Conservation (phyloP, 495 filamentous ascomycete species). For the Tuber borchii region DNA sequence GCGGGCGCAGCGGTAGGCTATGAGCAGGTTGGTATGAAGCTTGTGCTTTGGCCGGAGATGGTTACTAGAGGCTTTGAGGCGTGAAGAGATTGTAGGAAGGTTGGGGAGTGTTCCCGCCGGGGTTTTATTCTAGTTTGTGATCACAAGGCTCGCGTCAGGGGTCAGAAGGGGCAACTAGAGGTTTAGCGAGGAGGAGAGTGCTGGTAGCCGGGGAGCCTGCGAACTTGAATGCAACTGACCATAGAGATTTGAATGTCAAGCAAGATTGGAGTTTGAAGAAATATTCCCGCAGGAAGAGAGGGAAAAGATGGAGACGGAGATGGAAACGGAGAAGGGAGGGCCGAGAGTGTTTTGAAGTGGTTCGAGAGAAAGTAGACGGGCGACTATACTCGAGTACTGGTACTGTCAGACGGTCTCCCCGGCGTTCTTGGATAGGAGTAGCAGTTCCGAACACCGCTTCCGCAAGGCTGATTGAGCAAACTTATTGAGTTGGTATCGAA, state of each 20-base stretch:
- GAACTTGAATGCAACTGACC: neutral
- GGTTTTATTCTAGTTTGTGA: slow-evolving; percentile 13
- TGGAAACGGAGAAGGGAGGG: too few species aligned
- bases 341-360: too few species aligned
- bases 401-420: too few species aligned
- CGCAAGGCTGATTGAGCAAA: too few species aligned
- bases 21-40: slow-evolving; percentile 23
- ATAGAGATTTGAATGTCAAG: neutral
- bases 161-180: slow-evolving; percentile 26
- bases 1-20: slow-evolving; percentile 6
- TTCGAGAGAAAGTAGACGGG: too few species aligned
- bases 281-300: neutral
- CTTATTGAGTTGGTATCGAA: too few species aligned
- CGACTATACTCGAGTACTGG: too few species aligned
- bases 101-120: slow-evolving; percentile 8
- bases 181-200: slow-evolving; percentile 25
- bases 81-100: neutral
- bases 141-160: slow-evolving; percentile 6
- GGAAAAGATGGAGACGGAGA: too few species aligned
- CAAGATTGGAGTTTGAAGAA: neutral
- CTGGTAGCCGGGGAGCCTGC: slow-evolving; percentile 6
- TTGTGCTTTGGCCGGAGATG: neutral
- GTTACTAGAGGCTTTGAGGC: slow-evolving; percentile 5
- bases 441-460: too few species aligned
- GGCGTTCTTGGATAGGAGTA: too few species aligned